Evolutionary conservation across 2,329 filamentous ascomycete genomes (phyloP), one percentile per base, ranked within the genome.

Genomic region (Cordyceps farinosa): DNA sequence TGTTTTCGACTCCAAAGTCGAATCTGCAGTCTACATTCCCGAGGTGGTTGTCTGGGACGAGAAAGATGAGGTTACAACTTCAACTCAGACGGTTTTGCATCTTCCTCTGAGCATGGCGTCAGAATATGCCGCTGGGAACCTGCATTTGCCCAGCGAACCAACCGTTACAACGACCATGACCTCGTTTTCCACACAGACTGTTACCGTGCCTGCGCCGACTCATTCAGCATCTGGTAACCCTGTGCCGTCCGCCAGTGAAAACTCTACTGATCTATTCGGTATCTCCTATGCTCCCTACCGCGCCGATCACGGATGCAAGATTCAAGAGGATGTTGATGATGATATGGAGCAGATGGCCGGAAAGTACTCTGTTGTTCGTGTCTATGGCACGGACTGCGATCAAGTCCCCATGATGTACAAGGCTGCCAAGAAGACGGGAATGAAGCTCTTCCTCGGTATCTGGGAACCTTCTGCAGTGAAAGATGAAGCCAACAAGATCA

Each of bases 371-470:
- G 75, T 87, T 42, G 78, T 96, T 61, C 90, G 92, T 57, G 84
- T 90, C 71, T 96, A 96, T 72, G 92, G 91, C 59, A 86, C 87
- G 63, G 90, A 92, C 74, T 96, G 92, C 74, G 79, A 91, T 70
- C 89, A 93, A 73, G 83, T 91, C 45, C 73, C 80, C 2, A 84
- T 81, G 15, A 84, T 90, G 22, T 77, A 89, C 38, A 75, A 80
- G 11, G 87, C 88, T 9, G 89, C 87, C 44, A 85, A 85, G 69
- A 75, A 80, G n/a, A 82, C 86, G 69, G 82, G 82, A 54, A 83
- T 91, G 73, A 88, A 87, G 73, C 77, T 96, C 38, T 90, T 96
- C 75, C 82, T 89, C 13, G 92, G 91, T 61, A 81, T 95, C 65
- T 94, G 84, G 75, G 80, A 90, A 67, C 81, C 91, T 64, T 75